Evolutionary conservation across 768 basidiomycete genomes (phyloP).

Genomic region (Boletellus ananas): DNA sequence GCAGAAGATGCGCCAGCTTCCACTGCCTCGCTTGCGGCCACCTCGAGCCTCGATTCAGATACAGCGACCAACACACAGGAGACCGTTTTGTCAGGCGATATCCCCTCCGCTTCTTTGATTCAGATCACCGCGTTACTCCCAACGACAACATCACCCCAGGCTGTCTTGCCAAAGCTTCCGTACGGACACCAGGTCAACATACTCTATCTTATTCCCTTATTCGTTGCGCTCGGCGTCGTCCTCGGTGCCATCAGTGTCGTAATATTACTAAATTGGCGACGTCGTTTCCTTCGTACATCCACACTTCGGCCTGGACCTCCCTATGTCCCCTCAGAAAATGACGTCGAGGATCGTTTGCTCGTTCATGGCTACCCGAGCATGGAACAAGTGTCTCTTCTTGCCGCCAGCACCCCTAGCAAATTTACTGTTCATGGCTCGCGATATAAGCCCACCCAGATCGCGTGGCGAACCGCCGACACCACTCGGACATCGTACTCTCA

Average conservation of each 20-base stretch:
- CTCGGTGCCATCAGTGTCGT: slow-evolving; percentile 17
- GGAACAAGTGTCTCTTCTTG: slow-evolving; percentile 26
- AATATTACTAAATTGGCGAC: slow-evolving; percentile 13
- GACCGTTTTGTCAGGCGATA: slow-evolving; percentile 5
- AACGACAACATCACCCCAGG: slow-evolving; percentile 10
- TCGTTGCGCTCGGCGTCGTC: slow-evolving; percentile 22
- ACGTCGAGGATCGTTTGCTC: slow-evolving; percentile 12
- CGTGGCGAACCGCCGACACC: slow-evolving; percentile 6
- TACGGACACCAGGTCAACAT: slow-evolving; percentile 23
- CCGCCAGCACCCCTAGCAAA: slow-evolving; percentile 28
- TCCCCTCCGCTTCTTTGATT: slow-evolving; percentile 21
- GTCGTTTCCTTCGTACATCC: slow-evolving; percentile 9
- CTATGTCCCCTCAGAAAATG: slow-evolving; percentile 21
- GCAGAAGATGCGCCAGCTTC: slow-evolving; percentile 19
- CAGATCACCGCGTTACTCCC: slow-evolving; percentile 35
- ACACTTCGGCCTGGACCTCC: slow-evolving; percentile 25
- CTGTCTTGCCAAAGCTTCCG: slow-evolving; percentile 15
- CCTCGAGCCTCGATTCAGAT: background rate
- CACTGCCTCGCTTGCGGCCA: slow-evolving; percentile 4
- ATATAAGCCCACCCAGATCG: slow-evolving; percentile 17
- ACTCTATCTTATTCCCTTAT: slow-evolving; percentile 26
- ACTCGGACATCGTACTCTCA: slow-evolving; percentile 2
- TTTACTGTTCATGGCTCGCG: slow-evolving; percentile 26
- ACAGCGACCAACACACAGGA: background rate
- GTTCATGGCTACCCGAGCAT: slow-evolving; percentile 20